These are phyloP conservation scores for Sporothrix brunneoviolacea DNA, from an alignment of 2,329 filamentous ascomycete species.

Conservation along the genomic window DNA sequence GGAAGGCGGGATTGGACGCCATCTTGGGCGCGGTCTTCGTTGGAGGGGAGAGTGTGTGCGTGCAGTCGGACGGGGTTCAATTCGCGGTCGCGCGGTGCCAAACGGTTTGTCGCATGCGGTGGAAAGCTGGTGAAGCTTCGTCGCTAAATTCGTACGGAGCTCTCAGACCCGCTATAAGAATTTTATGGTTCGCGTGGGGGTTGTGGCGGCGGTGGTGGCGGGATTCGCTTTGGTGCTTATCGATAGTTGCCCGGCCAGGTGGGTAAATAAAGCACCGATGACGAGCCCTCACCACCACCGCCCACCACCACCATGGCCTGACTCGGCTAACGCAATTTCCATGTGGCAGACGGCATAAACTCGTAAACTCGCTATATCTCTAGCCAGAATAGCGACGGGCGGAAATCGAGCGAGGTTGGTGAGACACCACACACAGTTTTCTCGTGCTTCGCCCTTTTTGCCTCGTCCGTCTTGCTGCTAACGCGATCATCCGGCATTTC, in stretches of 20 bases:
- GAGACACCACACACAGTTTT: not conserved
- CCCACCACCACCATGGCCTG: too few species aligned
- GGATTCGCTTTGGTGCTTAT: constrained; percentile 12
- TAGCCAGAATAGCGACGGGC: too few species aligned
- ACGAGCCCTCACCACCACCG: constrained; percentile 5
- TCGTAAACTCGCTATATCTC: not conserved
- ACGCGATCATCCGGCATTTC: not conserved
- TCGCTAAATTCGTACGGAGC: not conserved
- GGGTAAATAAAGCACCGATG: constrained; percentile 14
- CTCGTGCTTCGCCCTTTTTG: not conserved
- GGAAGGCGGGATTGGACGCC: constrained; percentile 23
- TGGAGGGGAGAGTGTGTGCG: not conserved
- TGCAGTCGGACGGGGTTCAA: too few species aligned
- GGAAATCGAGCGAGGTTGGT: not conserved
- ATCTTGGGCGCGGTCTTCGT: not conserved
- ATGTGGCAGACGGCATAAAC: constrained; percentile 1
- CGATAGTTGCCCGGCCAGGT: constrained; percentile 21
- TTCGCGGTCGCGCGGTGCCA: too few species aligned
- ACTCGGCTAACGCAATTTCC: not conserved
- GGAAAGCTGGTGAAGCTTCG: not conserved
- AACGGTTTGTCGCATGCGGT: not conserved
- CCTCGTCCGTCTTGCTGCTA: not conserved
- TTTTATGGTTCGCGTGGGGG: not conserved
- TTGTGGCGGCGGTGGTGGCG: too few species aligned
- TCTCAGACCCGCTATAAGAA: constrained; percentile 1